phyloP scores from a whole-genome alignment of 2,329 filamentous ascomycete genomes.

The Nemania sp. region DNA sequence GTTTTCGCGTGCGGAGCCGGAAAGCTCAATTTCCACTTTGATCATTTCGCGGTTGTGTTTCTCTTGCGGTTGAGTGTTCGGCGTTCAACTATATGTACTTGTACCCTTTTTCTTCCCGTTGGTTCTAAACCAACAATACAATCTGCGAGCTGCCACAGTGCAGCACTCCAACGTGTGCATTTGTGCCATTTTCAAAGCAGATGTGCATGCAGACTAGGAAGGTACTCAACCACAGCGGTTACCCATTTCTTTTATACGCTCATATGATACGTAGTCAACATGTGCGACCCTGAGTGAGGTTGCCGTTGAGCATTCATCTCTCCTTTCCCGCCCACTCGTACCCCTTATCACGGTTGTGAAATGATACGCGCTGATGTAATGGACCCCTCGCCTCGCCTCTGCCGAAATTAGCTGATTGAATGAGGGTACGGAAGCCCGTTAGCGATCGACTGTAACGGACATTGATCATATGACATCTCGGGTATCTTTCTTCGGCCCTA shows the following conservation, averaged over 20 bases:
- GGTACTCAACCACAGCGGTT: too few species aligned
- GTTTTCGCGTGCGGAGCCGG: constrained; percentile 30
- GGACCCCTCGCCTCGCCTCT: too few species aligned
- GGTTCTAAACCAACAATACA: constrained; percentile 12
- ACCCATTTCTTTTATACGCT: too few species aligned
- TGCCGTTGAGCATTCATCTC: too few species aligned
- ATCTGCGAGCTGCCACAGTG: constrained; percentile 11
- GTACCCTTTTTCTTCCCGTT: constrained; percentile 21
- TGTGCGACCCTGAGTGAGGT: too few species aligned
- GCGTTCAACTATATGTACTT: constrained; percentile 28
- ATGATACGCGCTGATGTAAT: too few species aligned
- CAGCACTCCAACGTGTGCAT: neutral
- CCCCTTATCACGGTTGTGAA: too few species aligned
- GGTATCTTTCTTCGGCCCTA: neutral
- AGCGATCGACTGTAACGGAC: neutral
- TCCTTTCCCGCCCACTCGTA: too few species aligned
- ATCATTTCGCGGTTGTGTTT: constrained; percentile 25
- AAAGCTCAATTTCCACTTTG: constrained; percentile 27
- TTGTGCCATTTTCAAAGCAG: neutral
- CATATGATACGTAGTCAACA: too few species aligned
- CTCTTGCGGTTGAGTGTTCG: constrained; percentile 16
- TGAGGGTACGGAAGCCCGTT: constrained; percentile 1
- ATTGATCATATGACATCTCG: constrained; percentile 7
- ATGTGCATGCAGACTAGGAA: neutral
- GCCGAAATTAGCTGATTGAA: constrained; percentile 1